Percentiles rank a stretch among this genome's conserved stretches.
These are phyloP conservation scores for Cymbopogon citratus DNA, from an alignment of 176 grass and related monocot genomes.

Conservation along the genomic window DNA sequence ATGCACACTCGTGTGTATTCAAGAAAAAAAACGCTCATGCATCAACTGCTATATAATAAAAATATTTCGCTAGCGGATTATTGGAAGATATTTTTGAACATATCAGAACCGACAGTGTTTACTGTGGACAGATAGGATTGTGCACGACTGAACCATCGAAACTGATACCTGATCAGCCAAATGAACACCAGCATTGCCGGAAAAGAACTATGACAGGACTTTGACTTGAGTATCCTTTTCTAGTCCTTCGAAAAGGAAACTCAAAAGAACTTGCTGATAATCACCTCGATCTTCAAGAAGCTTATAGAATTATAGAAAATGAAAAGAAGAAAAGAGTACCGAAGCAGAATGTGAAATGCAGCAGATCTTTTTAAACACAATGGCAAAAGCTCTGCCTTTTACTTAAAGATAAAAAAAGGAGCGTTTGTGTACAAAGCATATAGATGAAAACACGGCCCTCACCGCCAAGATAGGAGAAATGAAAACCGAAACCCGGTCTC, in stretches of 20 bases:
- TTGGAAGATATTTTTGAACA: constrained; percentile 1
- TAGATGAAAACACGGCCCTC: no score
- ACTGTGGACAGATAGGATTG: neutral
- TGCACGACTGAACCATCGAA: neutral
- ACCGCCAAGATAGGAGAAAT: no score
- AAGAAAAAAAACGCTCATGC: no score
- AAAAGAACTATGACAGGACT: no score
- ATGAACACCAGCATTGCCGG: neutral
- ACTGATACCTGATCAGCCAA: neutral
- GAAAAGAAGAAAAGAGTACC: neutral
- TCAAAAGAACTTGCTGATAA: neutral
- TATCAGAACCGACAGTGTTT: neutral
- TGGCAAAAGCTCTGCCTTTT: no score
- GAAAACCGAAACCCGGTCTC: no score
- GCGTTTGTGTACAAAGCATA: no score
- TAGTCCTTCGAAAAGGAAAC: neutral
- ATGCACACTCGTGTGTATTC: no score
- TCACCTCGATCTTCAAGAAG: neutral
- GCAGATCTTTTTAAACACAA: no score
- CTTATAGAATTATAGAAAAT: neutral
- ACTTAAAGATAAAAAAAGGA: no score
- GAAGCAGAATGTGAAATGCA: neutral
- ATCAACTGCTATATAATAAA: no score
- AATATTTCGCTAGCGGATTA: neutral
- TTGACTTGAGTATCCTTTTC: no score